These are phyloP conservation scores for Silene uniflora DNA, from an alignment of 148 eudicot genomes.

Conservation along the genomic window DNA sequence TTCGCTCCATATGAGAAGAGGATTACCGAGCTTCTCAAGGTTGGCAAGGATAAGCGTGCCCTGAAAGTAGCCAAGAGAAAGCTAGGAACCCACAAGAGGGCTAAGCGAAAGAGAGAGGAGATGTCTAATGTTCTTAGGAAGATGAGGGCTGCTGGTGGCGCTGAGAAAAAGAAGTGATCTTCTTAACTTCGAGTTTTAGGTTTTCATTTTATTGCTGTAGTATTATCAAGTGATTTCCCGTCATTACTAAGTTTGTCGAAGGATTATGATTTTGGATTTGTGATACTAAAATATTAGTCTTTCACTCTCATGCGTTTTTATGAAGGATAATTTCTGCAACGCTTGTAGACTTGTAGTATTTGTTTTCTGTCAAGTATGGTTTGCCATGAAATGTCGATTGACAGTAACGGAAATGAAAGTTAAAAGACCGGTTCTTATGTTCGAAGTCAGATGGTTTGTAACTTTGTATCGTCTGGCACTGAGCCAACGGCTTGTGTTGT, in stretches of 20 bases:
- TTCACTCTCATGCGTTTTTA: too few species aligned
- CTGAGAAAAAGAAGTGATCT: constrained; percentile 16
- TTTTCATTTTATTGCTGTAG: neutral
- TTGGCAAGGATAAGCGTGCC: constrained; percentile 12
- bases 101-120: constrained; percentile 15
- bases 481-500: too few species aligned
- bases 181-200: neutral
- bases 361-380: too few species aligned
- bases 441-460: too few species aligned
- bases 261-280: neutral
- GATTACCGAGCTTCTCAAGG: constrained; percentile 13
- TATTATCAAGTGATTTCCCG: neutral
- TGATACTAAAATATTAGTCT: neutral
- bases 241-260: neutral
- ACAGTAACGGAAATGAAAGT: too few species aligned
- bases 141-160: constrained; percentile 14
- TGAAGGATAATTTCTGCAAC: too few species aligned
- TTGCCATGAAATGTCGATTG: too few species aligned
- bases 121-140: constrained; percentile 10
- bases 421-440: too few species aligned
- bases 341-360: too few species aligned
- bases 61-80: constrained; percentile 11
- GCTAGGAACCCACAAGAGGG: constrained; percentile 18
- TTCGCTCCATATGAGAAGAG: constrained; percentile 14
- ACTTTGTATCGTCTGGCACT: too few species aligned